Conservation (phyloP, 2,329 filamentous ascomycete species). For the Pseudogymnoascus sp. region DNA sequence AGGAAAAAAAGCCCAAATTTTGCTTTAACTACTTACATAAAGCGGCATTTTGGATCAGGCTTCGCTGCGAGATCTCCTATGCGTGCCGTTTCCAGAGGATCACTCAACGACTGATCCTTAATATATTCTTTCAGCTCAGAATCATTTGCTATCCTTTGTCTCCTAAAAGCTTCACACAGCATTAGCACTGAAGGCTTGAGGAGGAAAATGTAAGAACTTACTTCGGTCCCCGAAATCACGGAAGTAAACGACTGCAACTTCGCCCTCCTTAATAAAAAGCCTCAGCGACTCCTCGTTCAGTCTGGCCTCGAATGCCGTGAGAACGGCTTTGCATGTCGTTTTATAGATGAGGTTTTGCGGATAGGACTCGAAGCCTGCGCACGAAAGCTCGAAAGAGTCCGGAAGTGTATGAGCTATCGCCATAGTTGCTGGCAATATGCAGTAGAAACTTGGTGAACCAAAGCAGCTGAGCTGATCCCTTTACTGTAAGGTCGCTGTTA, state of each 20-base stretch:
- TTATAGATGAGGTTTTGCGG: conserved; percentile 1
- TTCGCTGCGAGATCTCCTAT: not conserved
- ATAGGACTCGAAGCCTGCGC: not conserved
- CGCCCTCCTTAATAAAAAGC: conserved; percentile 25
- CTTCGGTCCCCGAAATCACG: conserved; percentile 10
- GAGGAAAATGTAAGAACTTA: not conserved
- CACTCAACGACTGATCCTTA: not conserved
- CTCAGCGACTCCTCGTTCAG: not conserved
- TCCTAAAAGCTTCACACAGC: not conserved
- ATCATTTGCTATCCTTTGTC: not conserved
- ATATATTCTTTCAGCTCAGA: conserved; percentile 7
- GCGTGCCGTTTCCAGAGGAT: not conserved
- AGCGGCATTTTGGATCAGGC: conserved; percentile 23
- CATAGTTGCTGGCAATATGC: not conserved
- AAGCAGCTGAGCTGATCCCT: not conserved
- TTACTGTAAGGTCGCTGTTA: not conserved
- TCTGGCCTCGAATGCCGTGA: not conserved
- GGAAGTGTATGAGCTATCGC: not conserved
- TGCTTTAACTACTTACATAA: conserved; percentile 19
- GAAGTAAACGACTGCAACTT: conserved; percentile 29
- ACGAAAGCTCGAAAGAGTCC: not conserved
- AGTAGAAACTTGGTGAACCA: not conserved
- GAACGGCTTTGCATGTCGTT: not conserved
- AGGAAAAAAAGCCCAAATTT: not conserved
- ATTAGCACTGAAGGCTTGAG: not conserved